phyloP scores from a whole-genome alignment of 2,329 filamentous ascomycete species.

The Blastomyces silverae region DNA sequence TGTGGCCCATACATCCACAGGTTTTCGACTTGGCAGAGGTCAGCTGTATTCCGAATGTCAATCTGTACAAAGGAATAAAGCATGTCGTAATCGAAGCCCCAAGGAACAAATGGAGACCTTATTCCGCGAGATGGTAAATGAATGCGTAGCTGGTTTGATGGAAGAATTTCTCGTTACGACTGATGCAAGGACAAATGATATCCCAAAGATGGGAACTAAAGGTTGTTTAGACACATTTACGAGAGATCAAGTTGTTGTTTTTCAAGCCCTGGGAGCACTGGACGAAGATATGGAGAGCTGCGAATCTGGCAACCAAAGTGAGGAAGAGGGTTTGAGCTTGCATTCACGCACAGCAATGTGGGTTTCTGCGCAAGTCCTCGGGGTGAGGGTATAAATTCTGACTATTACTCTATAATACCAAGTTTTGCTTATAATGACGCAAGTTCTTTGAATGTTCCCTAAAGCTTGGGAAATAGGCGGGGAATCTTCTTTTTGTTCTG shows the following conservation, averaged over 20 bases:
- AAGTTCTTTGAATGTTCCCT: neutral
- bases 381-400: conserved; percentile 15
- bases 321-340: conserved; percentile 30
- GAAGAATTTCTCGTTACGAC: conserved; percentile 39
- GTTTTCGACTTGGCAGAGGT: conserved; percentile 48
- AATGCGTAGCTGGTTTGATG: conserved; percentile 42
- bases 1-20: conserved; percentile 46
- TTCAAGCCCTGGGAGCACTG: conserved; percentile 49
- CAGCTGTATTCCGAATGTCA: conserved; percentile 39
- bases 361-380: conserved; percentile 39
- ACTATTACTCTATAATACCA: neutral
- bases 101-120: conserved; percentile 25
- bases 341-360: conserved; percentile 42
- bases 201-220: conserved; percentile 11
- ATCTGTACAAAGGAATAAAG: conserved; percentile 7
- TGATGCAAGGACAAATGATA: conserved; percentile 9
- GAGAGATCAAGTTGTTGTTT: conserved; percentile 55
- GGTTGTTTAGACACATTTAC: conserved; percentile 50
- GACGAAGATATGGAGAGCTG: conserved; percentile 18
- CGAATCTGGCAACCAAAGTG: conserved; percentile 23
- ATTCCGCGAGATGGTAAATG: conserved; percentile 36
- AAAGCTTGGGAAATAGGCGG: too few relatives aligned
- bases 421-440: neutral
- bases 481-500: neutral
- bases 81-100: neutral